A percentile compares a stretch with the other conserved stretches of the same genome.
Conservation (phyloP, 2,329 filamentous ascomycete species). For the Endothia cerciana region DNA sequence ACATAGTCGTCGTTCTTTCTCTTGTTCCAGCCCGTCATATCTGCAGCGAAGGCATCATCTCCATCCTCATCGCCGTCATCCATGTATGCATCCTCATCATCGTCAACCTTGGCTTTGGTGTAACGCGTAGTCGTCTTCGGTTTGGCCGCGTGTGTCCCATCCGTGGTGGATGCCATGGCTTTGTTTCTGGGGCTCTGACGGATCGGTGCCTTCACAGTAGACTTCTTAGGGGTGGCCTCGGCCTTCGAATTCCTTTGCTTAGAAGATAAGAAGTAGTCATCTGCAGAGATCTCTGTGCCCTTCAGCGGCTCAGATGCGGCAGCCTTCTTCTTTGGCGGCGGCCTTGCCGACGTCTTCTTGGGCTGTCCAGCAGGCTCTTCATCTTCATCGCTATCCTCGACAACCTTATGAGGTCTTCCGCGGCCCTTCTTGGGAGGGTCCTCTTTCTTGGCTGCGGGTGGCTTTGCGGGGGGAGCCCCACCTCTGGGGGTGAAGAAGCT, state of each 20-base stretch:
- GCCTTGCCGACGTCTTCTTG: conserved; percentile 59
- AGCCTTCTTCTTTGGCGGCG: conserved; percentile 58
- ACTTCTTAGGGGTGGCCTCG: conserved; percentile 42
- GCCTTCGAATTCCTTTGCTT: conserved; percentile 48
- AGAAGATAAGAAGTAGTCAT: conserved; percentile 59
- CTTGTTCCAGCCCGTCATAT: conserved; percentile 67
- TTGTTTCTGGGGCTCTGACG: conserved; percentile 59
- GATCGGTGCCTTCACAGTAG: conserved; percentile 46
- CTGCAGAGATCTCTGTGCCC: conserved; percentile 57
- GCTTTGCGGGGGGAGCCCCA: conserved; percentile 47
- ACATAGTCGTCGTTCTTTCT: conserved; percentile 77
- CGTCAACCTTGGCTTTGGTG: conserved; percentile 47
- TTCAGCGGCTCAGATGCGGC: conserved; percentile 48
- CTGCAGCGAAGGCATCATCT: conserved; percentile 84
- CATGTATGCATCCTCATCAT: conserved; percentile 62
- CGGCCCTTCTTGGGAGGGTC: conserved; percentile 41
- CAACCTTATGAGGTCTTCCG: conserved; percentile 38
- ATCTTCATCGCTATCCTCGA: conserved; percentile 64
- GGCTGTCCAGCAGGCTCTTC: conserved; percentile 40
- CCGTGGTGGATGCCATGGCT: conserved; percentile 36
- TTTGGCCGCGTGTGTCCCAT: conserved; percentile 34
- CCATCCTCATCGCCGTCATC: conserved; percentile 72
- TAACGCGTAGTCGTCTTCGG: conserved; percentile 46
- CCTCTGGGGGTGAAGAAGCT: conserved; percentile 74
- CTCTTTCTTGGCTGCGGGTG: conserved; percentile 34